Base-by-base conservation (phyloP, 345 rosid genomes). In the Sonneratia alba region DNA sequence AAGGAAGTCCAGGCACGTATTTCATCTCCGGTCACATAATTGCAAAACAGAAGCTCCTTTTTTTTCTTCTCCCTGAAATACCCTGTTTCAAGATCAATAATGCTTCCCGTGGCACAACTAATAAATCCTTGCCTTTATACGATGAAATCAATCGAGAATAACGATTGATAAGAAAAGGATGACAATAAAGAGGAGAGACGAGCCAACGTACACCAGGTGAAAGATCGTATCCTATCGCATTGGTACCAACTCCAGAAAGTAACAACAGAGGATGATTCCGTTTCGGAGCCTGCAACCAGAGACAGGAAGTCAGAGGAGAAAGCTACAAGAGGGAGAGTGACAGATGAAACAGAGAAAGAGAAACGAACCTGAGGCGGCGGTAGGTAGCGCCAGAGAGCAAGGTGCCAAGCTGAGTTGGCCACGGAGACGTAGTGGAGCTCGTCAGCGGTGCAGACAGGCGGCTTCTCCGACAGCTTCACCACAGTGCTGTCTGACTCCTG, bases 211-310 rank as follows among this genome's bases (percentile, higher is more conserved):
- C 97, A 70, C 80, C 87, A 3, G 93, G 93, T 67, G 98, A 89
- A 77, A 95, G 91, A 83, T 95, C 99, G 49, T 90, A 95, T 45
- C 97, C 97, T 22, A 95, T 89, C 66, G 99, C 97, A 83, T 90
- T 95, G 21, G 97, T 92, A 71, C 97, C 99, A 21, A 95, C 93
- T 63, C 99, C 98, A 72, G 99, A 95, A 68, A 95, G 74, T 14
- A 95, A 81, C 83, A 95, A 74, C 69, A 95, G 85, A 38, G 99
- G 99, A 66, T 92, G 99, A 75, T 85, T 90, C 85, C 97, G 89
- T 22, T 66, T 61, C 7, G 96, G 89, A 14, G 89, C 96, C 97
- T 94, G 75, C 22, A 73, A 76, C 53, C 14, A 24, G 8, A 19
- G 18, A 6, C 73, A 70, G 4, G 38, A n/a, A 32, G 34, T 56